Base-by-base conservation (phyloP, 805 yeast genomes). In the Komagataella kurtzmanii region DNA sequence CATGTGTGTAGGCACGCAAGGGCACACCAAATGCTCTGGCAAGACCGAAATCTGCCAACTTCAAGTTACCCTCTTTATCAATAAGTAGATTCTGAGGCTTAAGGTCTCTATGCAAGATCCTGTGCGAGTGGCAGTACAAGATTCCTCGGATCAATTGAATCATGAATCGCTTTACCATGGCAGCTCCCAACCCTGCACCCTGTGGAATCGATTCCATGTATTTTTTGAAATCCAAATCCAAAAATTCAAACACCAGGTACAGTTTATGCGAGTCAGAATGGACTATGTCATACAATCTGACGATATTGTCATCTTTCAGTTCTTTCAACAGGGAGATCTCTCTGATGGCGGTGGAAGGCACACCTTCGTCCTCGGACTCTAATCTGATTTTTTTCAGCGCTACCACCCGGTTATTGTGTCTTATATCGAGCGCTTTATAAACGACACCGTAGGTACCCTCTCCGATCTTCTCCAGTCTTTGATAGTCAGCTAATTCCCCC, bases 361-460 rank as follows among this genome's bases (percentile, higher is more conserved):
- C 97, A 17, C 99, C 99, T 66, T 93, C 99, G 66, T 88, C 96
- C 66, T 93, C 99, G 18, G 95, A 88, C 65, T 93, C 99, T 51
- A 93, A 71, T 53, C 98, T 80, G 65, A 93, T 95, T 69, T 93
- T 95, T 67, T 93, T 93, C 59, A 93, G 72, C 0, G 99, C 99
- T 44, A 93, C 99, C 47, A 89, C 80, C n/a, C 97, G 78, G 69
- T 91, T 91, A 58, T 89, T 86, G 64, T 91, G 89, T 57, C 80
- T 83, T 48, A 82, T 80, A 64, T 91, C 97, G 50, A 89, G 73
- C 1, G 99, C 99, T 66, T 91, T 93, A 70, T 93, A 93, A 8
- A 93, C 99, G 36, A 95, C 97, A 51, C 99, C 99, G 65, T 93
- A 91, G 2, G 99, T 91, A 55, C 95, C 97, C 71, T 93, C 99